Conservation (phyloP, 257 asterid genomes). For the Scutellaria minor region DNA sequence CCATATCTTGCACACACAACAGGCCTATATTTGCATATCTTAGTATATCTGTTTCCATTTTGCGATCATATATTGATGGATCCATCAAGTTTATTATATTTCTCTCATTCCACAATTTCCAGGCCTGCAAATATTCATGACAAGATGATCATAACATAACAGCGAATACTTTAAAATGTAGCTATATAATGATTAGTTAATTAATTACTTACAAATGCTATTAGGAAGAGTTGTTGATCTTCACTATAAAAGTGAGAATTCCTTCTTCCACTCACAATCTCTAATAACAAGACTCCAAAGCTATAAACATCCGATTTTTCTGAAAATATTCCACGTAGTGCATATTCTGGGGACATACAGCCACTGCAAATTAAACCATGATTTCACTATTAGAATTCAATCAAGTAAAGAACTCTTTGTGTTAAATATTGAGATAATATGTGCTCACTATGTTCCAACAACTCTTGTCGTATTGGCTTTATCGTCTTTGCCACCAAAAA, state of each 20-base stretch:
- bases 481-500: conserved; percentile 37
- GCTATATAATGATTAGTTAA: background rate
- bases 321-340: conserved; percentile 45
- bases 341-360: conserved; percentile 60
- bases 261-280: conserved; percentile 40
- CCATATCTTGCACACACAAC: conserved; percentile 62
- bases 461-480: conserved; percentile 42
- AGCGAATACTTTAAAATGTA: too few relatives aligned
- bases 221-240: conserved; percentile 42
- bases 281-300: conserved; percentile 49
- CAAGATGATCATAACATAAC: background rate
- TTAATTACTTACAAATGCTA: conserved; percentile 51
- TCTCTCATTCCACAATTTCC: conserved; percentile 48
- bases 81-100: conserved; percentile 36
- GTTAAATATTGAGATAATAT: background rate
- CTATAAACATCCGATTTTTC: conserved; percentile 50
- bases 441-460: conserved; percentile 53
- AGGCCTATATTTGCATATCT: conserved; percentile 48
- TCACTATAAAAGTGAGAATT: conserved; percentile 31
- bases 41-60: conserved; percentile 40
- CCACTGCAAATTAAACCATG: conserved; percentile 43
- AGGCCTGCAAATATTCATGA: conserved; percentile 34
- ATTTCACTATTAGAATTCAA: background rate
- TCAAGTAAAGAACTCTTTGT: too few relatives aligned
- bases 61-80: conserved; percentile 33